Evolutionary conservation across 2,329 filamentous ascomycete genomes (phyloP), one percentile per base, ranked within the genome.

Genomic region (Fusarium metavorans): DNA sequence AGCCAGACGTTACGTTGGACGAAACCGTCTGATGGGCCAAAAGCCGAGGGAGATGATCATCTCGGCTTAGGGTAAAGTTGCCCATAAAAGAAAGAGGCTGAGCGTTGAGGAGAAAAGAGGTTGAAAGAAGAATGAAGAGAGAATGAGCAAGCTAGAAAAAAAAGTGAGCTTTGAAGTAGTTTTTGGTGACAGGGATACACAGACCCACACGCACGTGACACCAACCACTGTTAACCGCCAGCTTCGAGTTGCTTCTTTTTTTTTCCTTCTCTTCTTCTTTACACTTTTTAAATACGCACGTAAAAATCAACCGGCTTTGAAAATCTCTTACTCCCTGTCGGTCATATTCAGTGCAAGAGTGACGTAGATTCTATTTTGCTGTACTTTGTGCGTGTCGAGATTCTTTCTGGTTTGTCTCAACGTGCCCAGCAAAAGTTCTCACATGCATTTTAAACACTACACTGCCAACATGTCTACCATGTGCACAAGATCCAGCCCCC

Each of bases 261-360:
- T 70, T 68, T 71, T 70, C 61, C 75, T 25, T 60, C 71, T 66
- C 64, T 74, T 76, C 76, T 79, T 77, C 77, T 80, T 80, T 80
- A 79, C 54, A 72, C 64, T 88, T 83, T 84, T 79, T 79, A 81
- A 81, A 81, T 82, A 78, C 66, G 88, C 88, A 90, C 87, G 84
- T 89, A 86, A 86, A 90, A 88, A 90, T 90, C 88, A 90, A 90
- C 87, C 88, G 87, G 83, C 84, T 79, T 83, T 80, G 82, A 88
- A 84, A 88, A 84, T 82, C 67, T 81, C 67, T 83, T 82, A 89
- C 86, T 88, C 84, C 80, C 82, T 84, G 79, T 85, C 85, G 88
- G 88, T 90, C 88, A 90, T 88, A 90, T 89, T 88, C 88, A 83
- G 86, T 89, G 88, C 88, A 79, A 90, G 87, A 90, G 69, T 70